Evolutionary conservation across 1,139 yeast species (phyloP).

Genomic region (Meyerozyma elateridarum): DNA sequence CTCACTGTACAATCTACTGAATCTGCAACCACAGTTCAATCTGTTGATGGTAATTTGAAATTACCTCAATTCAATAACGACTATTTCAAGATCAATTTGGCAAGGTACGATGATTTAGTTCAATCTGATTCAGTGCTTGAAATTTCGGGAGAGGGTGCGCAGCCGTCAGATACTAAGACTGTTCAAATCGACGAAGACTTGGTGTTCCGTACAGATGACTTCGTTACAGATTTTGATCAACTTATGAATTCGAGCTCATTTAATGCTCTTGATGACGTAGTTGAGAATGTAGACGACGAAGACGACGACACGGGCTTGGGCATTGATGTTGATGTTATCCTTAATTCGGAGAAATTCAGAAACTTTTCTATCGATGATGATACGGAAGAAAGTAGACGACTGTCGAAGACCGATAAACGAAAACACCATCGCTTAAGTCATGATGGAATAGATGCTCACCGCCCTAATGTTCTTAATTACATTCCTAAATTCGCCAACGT

Average conservation of each 20-base stretch:
- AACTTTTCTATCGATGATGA: conserved; percentile 22
- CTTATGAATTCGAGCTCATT: conserved; percentile 17
- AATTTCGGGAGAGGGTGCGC: conserved; percentile 7
- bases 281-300: conserved; percentile 29
- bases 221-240: conserved; percentile 27
- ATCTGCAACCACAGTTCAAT: conserved; percentile 1
- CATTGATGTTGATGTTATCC: conserved; percentile 43
- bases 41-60: conserved; percentile 10
- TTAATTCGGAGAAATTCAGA: conserved; percentile 39
- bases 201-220: conserved; percentile 37
- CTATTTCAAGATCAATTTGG: conserved; percentile 31
- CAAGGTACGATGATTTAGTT: conserved; percentile 34
- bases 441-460: conserved; percentile 4
- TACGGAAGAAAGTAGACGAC: conserved; percentile 1
- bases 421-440: conserved; percentile 3
- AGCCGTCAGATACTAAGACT: conserved; percentile 23
- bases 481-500: conserved; percentile 41
- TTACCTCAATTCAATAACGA: conserved; percentile 38
- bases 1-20: conserved; percentile 2
- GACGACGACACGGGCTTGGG: conserved; percentile 41
- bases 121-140: conserved; percentile 6
- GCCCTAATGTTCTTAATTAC: conserved; percentile 16
- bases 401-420: conserved; percentile 5
- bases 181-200: conserved; percentile 31
- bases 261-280: conserved; percentile 23